Percentiles rank a stretch among this genome's conserved stretches.
Evolutionary conservation across 805 yeast genomes (phyloP).

Genomic region (Lachancea sp.): DNA sequence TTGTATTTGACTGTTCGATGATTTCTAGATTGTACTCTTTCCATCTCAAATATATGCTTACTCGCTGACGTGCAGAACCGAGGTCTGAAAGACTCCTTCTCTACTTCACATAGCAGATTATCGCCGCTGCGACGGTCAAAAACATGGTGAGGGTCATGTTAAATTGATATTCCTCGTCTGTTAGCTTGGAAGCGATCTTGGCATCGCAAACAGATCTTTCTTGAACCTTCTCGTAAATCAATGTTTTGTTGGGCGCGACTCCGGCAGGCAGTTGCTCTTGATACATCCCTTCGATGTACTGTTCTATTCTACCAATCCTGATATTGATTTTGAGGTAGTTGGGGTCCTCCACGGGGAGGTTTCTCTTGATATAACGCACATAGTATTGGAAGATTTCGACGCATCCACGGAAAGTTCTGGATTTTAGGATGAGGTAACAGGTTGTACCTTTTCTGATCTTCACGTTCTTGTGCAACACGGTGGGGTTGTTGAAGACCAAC

Average conservation of each 20-base stretch:
- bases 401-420: slow-evolving; percentile 71
- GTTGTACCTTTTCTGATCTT: slow-evolving; percentile 91
- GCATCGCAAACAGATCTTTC: slow-evolving; percentile 40
- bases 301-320: slow-evolving; percentile 82
- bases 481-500: slow-evolving; percentile 72
- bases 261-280: slow-evolving; percentile 58
- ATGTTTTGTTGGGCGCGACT: slow-evolving; percentile 37
- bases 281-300: slow-evolving; percentile 71
- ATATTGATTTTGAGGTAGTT: slow-evolving; percentile 78
- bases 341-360: slow-evolving; percentile 76
- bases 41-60: no score
- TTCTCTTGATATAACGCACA: slow-evolving; percentile 68
- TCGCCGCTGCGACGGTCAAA: slow-evolving; percentile 17
- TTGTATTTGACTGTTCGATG: no score
- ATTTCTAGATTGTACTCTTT: no score
- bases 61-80: no score
- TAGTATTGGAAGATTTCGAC: slow-evolving; percentile 71
- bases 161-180: slow-evolving; percentile 26
- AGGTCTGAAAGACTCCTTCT: no score
- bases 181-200: slow-evolving; percentile 16
- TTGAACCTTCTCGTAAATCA: slow-evolving; percentile 35
- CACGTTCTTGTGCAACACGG: slow-evolving; percentile 62
- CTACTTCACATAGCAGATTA: slow-evolving; percentile 3
- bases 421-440: slow-evolving; percentile 61
- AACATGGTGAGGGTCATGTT: slow-evolving; percentile 20